A percentile compares a stretch with the other conserved stretches of the same genome.
Conservation (phyloP, 768 basidiomycete genomes). For the Suillus ampliporus region DNA sequence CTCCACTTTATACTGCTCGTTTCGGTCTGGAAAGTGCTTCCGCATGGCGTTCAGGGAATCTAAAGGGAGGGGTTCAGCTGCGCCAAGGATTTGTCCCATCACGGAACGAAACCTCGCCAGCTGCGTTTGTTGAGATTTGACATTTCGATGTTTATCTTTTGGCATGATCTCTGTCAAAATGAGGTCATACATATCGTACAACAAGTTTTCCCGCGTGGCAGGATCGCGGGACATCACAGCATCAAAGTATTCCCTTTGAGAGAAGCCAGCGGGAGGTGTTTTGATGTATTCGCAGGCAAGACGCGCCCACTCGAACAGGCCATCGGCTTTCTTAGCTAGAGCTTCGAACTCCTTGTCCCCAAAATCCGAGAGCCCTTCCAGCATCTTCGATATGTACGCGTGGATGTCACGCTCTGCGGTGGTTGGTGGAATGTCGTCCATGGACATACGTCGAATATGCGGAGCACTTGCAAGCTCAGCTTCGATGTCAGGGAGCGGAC, state of each 20-base stretch:
- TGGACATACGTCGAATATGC: not conserved
- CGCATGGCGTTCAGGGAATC: not conserved
- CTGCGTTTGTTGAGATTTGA: not conserved
- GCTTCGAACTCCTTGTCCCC: not conserved
- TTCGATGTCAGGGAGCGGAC: not conserved
- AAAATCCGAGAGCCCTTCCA: not conserved
- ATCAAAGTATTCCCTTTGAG: not conserved
- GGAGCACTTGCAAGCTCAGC: not conserved
- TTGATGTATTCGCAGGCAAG: constrained; percentile 9
- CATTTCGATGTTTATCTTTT: not conserved
- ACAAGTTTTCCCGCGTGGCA: not conserved
- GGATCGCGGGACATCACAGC: not conserved
- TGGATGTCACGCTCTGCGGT: not conserved
- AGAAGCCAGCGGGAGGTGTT: not conserved
- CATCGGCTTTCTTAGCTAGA: not conserved
- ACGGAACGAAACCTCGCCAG: not conserved
- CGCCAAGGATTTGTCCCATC: constrained; percentile 2
- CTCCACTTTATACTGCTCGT: constrained; percentile 12
- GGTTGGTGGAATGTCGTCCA: not conserved
- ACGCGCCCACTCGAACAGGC: constrained; percentile 1
- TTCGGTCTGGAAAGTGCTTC: not conserved
- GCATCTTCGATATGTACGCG: not conserved
- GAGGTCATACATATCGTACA: not conserved
- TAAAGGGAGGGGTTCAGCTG: constrained; percentile 10
- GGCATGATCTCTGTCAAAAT: not conserved